Base-by-base conservation (phyloP, 192 early-diverging fungal genomes). In the Linderina pennispora region DNA sequence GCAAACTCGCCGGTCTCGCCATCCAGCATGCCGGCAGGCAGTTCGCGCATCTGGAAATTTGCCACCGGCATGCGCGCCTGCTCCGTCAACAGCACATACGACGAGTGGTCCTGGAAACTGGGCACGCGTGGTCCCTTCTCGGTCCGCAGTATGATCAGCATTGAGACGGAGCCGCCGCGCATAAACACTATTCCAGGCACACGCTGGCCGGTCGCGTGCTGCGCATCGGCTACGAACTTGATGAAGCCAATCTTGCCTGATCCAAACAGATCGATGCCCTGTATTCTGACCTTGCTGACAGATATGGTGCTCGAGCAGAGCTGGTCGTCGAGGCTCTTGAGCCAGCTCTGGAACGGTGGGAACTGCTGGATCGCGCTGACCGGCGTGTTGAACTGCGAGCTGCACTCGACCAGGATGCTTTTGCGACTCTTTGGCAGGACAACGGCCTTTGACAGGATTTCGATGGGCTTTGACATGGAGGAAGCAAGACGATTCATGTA, bases 21-120 rank as follows among this genome's bases (percentile, higher is more conserved):
- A 50, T 91, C 86, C 23, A 90, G 52, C 91, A 94, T 94, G 1
- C 88, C 88, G 1, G 91, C 91, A 1, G 91, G 91, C 23, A 94
- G 66, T 58, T 91, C 91, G 35, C 71, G 53, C 49, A 86, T 73
- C 0, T 52, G n/a, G 17, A 82, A 50, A 4, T 73, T 65, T 0
- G 83, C 78, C 5, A 85, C 76, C 0, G 91, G 71, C 18, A 90
- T 39, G 1, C 89, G 72, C 9, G 91, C 80, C 54, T 94, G 91
- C 48, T 80, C 67, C 1, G 82, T 81, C 36, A 94, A 46, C 20
- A 91, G 72, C 17, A 80, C 79, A 15, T 75, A 75, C 13, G 78
- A 79, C 18, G 76, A 62, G 5, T 54, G 33, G 16, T 76, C 72
- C 31, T 54, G 26, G 6, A 63, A 54, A 26, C 57, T 51, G 0